Evolutionary conservation across 768 basidiomycete genomes (phyloP).

Genomic region (Lyophyllum decastes): DNA sequence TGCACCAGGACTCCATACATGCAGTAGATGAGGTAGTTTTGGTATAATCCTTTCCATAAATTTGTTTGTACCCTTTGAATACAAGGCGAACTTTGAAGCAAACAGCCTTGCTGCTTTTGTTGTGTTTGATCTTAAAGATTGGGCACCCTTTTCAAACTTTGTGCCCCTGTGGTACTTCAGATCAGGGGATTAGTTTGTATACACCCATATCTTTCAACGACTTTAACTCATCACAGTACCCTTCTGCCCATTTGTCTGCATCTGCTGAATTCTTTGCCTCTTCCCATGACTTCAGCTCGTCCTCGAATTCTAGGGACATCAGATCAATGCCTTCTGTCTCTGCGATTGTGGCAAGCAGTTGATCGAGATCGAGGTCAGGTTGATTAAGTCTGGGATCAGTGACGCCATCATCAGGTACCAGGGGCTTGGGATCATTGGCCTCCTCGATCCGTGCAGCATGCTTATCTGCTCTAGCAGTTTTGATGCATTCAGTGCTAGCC

Average conservation of each 20-base stretch:
- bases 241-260: conserved; percentile 17
- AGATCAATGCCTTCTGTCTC: conserved; percentile 6
- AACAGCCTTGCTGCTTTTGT: conserved; percentile 27
- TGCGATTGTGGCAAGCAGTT: neutral
- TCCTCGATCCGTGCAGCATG: neutral
- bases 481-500: neutral
- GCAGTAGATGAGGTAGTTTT: conserved; percentile 42
- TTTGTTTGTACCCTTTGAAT: conserved; percentile 41
- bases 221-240: conserved; percentile 25
- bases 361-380: neutral
- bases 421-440: neutral
- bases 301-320: neutral
- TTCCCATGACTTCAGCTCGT: conserved; percentile 14
- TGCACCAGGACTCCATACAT: conserved; percentile 36
- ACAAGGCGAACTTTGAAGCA: conserved; percentile 35
- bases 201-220: conserved; percentile 26
- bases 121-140: conserved; percentile 26
- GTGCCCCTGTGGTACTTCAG: conserved; percentile 12
- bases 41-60: conserved; percentile 41
- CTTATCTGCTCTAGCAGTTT: neutral
- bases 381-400: neutral
- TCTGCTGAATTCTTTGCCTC: conserved; percentile 27
- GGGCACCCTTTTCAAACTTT: conserved; percentile 25
- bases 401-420: neutral
- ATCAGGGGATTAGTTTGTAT: conserved; percentile 25